phyloP scores from a whole-genome alignment of 2,329 filamentous ascomycete genomes.

The Fusarium avenaceum region DNA sequence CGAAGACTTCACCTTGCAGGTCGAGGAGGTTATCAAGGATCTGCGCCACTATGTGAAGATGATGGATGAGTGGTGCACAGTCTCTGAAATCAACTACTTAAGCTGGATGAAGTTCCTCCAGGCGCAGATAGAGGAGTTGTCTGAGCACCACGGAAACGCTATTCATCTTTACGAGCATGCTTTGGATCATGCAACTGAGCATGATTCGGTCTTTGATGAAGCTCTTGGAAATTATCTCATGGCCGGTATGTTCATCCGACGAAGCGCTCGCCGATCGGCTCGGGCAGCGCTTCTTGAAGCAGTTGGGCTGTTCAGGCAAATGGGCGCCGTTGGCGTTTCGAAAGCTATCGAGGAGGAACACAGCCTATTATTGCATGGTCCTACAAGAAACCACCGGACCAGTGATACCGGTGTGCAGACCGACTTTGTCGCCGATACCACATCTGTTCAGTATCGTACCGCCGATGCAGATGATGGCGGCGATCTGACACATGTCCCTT shows the following conservation, averaged over 20 bases:
- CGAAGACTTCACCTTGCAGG: slow-evolving; percentile 59
- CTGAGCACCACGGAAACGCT: slow-evolving; percentile 67
- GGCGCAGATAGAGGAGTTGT: slow-evolving; percentile 76
- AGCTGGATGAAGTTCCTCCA: slow-evolving; percentile 77
- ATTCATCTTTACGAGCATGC: slow-evolving; percentile 77
- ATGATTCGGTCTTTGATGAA: slow-evolving; percentile 78
- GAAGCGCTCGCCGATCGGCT: slow-evolving; percentile 75
- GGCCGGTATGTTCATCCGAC: slow-evolving; percentile 77
- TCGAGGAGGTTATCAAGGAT: slow-evolving; percentile 64
- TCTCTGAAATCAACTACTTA: slow-evolving; percentile 79
- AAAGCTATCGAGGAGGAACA: slow-evolving; percentile 77
- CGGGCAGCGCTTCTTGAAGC: slow-evolving; percentile 77
- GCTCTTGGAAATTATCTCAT: slow-evolving; percentile 80
- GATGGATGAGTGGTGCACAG: slow-evolving; percentile 73
- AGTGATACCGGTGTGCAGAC: slow-evolving; percentile 78
- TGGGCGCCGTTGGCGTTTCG: slow-evolving; percentile 78
- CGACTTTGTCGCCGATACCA: slow-evolving; percentile 72
- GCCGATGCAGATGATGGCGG: slow-evolving; percentile 61
- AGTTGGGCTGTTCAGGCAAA: slow-evolving; percentile 75
- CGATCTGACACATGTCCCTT: slow-evolving; percentile 58
- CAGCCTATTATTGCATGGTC: slow-evolving; percentile 74
- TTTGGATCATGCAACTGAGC: slow-evolving; percentile 77
- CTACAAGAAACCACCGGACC: slow-evolving; percentile 69
- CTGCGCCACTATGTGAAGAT: slow-evolving; percentile 69
- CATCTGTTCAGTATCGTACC: slow-evolving; percentile 65